Evolutionary conservation across 2,329 filamentous ascomycete genomes (phyloP).

Genomic region (Coleophoma eucalyptorum): DNA sequence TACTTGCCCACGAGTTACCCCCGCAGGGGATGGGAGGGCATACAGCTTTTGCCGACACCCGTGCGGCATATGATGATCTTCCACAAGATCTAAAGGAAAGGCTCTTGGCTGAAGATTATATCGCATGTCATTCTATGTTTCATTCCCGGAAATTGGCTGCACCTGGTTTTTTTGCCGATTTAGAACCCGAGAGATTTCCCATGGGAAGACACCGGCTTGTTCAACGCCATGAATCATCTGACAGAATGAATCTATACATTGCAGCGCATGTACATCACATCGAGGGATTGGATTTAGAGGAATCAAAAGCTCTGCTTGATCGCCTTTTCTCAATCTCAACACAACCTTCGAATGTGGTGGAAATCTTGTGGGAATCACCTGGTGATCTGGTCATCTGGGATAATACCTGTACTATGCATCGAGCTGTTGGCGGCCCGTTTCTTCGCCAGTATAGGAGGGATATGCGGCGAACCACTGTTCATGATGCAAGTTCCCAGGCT

Average conservation of each 20-base stretch:
- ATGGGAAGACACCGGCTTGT: constrained; percentile 40
- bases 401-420: constrained; percentile 53
- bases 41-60: constrained; percentile 50
- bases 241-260: constrained; percentile 49
- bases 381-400: constrained; percentile 57
- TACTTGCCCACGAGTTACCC: constrained; percentile 45
- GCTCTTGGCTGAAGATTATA: constrained; percentile 34
- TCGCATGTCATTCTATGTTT: constrained; percentile 46
- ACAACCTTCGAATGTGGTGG: constrained; percentile 39
- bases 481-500: constrained; percentile 38
- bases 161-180: constrained; percentile 40
- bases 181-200: constrained; percentile 29
- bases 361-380: constrained; percentile 43
- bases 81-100: constrained; percentile 23
- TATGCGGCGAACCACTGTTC: constrained; percentile 52
- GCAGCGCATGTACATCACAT: constrained; percentile 50
- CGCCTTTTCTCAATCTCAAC: constrained; percentile 39
- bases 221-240: constrained; percentile 47
- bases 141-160: constrained; percentile 49
- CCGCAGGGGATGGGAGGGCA: constrained; percentile 42
- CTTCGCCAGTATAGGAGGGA: constrained; percentile 45
- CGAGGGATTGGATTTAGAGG: constrained; percentile 33
- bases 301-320: constrained; percentile 35
- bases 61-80: constrained; percentile 45
- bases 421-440: constrained; percentile 43